Percentiles rank a stretch among this genome's conserved stretches.
Evolutionary conservation across 2,329 filamentous ascomycete species (phyloP).

Genomic region (Cladosporium sp.): DNA sequence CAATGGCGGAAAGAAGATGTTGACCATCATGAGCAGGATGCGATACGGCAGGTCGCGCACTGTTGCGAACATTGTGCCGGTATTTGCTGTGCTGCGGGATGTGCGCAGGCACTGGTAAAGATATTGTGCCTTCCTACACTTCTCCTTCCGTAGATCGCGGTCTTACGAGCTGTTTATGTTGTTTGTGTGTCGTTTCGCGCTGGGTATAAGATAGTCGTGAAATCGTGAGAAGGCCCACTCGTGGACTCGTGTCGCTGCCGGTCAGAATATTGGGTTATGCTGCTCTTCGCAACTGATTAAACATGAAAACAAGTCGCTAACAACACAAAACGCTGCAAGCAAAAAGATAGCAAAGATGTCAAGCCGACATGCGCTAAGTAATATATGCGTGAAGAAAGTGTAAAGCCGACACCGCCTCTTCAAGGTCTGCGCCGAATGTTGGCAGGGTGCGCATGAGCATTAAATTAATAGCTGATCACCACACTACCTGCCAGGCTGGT

Average conservation of each 20-base stretch:
- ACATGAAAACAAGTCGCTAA: background rate
- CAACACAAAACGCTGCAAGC: background rate
- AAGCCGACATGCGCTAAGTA: background rate
- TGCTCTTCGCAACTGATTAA: background rate
- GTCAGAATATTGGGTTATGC: background rate
- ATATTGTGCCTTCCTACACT: background rate
- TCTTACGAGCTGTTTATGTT: background rate
- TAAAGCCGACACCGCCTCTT: constrained; percentile 1
- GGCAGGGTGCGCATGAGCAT: background rate
- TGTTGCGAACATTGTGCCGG: constrained; percentile 8
- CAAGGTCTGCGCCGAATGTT: background rate
- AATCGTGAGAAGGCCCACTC: background rate
- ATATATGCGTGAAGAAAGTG: background rate
- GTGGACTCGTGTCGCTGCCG: background rate
- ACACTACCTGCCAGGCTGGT: background rate
- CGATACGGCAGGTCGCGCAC: constrained; percentile 34
- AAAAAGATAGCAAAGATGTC: background rate
- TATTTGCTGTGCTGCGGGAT: background rate
- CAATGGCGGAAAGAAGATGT: constrained; percentile 44
- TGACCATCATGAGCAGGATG: constrained; percentile 38
- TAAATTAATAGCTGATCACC: background rate
- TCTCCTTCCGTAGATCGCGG: background rate
- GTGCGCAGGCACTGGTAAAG: background rate
- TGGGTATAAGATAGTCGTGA: background rate
- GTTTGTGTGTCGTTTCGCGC: background rate